Evolutionary conservation across 805 yeast species (phyloP), one percentile per base, ranked within the genome.

Genomic region (Wickerhamomyces xylosicus): DNA sequence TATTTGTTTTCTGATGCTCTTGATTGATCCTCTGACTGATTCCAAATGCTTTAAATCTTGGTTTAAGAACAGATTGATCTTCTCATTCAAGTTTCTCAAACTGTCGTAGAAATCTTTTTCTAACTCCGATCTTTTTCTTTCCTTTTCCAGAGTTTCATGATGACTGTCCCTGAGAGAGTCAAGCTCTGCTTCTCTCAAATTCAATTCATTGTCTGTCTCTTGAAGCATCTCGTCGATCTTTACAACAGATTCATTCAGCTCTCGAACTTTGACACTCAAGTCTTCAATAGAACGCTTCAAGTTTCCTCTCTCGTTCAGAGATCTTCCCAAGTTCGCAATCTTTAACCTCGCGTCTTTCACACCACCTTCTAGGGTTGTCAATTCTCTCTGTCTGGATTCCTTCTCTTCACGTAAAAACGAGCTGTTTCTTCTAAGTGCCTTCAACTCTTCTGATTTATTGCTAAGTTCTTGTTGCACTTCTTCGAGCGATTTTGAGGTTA

Each of bases 251-350:
- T 46, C 46, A 11, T 42, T 44, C 21, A 59, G 41, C 10, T 39
- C 40, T n/a, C 31, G 27, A 11, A 64, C 51, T 36, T 62, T 57
- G 1, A 25, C 37, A 21, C 59, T 61, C 14, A 57, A 52, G 15
- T 64, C 72, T 2, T 49, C 48, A 6, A 75, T 59, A 3, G 64
- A 49, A 19, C 50, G 60, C 39, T 61, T 57, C 38, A 72, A 49
- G 38, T 61, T 65, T 17, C 59, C 59, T 28, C 67, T 62, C 41
- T 77, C 81, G 35, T 66, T 53, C 22, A 74, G 58, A 5, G 74
- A 58, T 35, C 62, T 64, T 48, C 79, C 83, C 40, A 75, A 53
- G 34, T 70, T 66, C 46, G 74, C 72, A 19, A 83, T 69, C 3
- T 52, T 48, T 34, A 80, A 54, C 47, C 66, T 64, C 38, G 69